Evolutionary conservation across 2,329 filamentous ascomycete genomes (phyloP).

Genomic region (Aspergillus sp.): DNA sequence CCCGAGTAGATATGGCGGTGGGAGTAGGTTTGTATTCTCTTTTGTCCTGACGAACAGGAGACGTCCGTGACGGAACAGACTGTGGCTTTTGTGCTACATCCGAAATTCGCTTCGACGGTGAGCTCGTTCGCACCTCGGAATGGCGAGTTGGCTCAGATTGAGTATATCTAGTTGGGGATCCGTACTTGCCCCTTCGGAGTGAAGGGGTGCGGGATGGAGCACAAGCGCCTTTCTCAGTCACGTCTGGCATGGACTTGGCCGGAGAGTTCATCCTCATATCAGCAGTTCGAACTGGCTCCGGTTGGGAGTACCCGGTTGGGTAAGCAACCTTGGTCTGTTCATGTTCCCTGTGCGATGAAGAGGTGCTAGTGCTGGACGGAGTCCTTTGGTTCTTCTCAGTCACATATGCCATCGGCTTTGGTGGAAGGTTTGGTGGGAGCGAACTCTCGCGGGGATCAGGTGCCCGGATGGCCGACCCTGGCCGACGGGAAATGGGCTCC

Average conservation of each 20-base stretch:
- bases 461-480: background rate
- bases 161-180: background rate
- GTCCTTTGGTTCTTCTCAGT: background rate
- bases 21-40: background rate
- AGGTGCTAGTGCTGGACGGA: background rate
- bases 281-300: background rate
- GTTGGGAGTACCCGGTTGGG: background rate
- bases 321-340: background rate
- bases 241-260: background rate
- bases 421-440: background rate
- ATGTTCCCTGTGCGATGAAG: background rate
- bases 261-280: background rate
- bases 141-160: background rate
- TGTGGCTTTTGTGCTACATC: background rate
- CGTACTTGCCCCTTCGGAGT: background rate
- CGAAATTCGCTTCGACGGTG: background rate
- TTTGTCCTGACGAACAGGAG: background rate
- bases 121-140: background rate
- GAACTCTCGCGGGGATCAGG: background rate
- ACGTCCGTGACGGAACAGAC: background rate
- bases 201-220: background rate
- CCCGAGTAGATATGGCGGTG: background rate
- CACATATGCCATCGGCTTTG: background rate
- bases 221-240: background rate
- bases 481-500: conserved; percentile 1